Conservation (phyloP, 176 grass and related monocot species). For the Avena eriantha region DNA sequence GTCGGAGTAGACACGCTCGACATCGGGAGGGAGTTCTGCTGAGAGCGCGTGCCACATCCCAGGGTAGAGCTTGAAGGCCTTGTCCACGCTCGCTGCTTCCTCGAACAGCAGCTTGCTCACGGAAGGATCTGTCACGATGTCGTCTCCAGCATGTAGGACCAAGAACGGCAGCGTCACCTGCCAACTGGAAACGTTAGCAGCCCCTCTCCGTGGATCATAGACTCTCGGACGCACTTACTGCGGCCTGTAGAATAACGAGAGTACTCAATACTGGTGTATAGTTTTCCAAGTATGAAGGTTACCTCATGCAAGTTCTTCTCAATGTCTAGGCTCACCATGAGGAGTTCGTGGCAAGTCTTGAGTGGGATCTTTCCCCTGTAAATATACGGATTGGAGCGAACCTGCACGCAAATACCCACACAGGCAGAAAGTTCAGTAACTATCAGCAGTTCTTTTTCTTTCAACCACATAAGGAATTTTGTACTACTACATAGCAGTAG, state of each 20-base stretch:
- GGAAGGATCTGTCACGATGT: slow-evolving; percentile 59
- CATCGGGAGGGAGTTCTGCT: slow-evolving; percentile 54
- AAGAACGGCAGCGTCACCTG: slow-evolving; percentile 75
- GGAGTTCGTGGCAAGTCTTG: slow-evolving; percentile 64
- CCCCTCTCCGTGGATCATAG: not conserved
- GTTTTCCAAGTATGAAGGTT: not conserved
- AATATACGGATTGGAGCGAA: slow-evolving; percentile 60
- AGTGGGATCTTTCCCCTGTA: slow-evolving; percentile 69
- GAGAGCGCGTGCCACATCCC: slow-evolving; percentile 76
- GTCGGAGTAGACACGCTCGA: slow-evolving; percentile 61
- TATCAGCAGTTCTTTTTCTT: not conserved
- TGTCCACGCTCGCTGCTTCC: slow-evolving; percentile 62
- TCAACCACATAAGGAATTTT: too few species aligned
- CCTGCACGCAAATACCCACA: slow-evolving; percentile 26
- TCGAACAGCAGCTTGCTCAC: slow-evolving; percentile 66
- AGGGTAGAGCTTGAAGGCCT: slow-evolving; percentile 73
- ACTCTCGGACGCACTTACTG: not conserved
- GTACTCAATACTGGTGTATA: not conserved
- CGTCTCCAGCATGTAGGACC: slow-evolving; percentile 63
- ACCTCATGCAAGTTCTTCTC: slow-evolving; percentile 74
- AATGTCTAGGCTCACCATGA: slow-evolving; percentile 60
- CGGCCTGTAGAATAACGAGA: not conserved
- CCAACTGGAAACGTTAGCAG: slow-evolving; percentile 3
- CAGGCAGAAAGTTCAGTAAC: not conserved
- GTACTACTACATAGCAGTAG: too few species aligned